Evolutionary conservation across 345 rosid genomes (phyloP), one percentile per base, ranked within the genome.

Genomic region (Citropsis articulata): DNA sequence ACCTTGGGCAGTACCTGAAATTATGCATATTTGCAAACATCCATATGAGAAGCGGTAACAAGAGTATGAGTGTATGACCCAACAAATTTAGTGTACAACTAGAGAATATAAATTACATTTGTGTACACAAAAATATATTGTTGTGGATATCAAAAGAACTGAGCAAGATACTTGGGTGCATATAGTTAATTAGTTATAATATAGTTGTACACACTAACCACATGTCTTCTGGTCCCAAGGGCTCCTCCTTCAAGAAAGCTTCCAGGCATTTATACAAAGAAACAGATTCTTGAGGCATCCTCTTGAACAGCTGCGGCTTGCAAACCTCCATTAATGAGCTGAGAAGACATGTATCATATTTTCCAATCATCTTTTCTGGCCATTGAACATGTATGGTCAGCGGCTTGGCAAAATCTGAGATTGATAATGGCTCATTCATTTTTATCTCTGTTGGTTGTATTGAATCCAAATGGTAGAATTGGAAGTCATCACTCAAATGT

Each of bases 151-250:
- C 25, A 65, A n/a, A 14, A 42, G 36, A 65, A 24, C 10, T 18
- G 27, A 76, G 65, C 56, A 66, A 9, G 33, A 66, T 22, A 76
- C n/a, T 33, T 8, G 7, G 4, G 2, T 33, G 10, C 14, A 36
- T 71, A 55, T 10, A 55, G 33, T 9, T 30, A 55, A 53, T 19
- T 53, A 35, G 42, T 73, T 21, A 45, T 45, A 28, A 57, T 55
- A 45, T 16, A 53, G 63, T 6, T 53, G 33, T 28, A 66, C 53
- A 74, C 45, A 81, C 90, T 84, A 68, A 91, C 95, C 93, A 91
- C 95, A 91, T 91, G 75, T 91, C 93, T 75, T 90, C 96, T 9
- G 91, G 93, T 78, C 93, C 96, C 77, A 91, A 83, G 65, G 93
- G 96, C 70, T 91, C 93, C 84, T 86, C 92, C 81, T 84, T 90